Base-by-base conservation (phyloP, 352 stramenopile genomes). In the Phytophthora chlamydospora region DNA sequence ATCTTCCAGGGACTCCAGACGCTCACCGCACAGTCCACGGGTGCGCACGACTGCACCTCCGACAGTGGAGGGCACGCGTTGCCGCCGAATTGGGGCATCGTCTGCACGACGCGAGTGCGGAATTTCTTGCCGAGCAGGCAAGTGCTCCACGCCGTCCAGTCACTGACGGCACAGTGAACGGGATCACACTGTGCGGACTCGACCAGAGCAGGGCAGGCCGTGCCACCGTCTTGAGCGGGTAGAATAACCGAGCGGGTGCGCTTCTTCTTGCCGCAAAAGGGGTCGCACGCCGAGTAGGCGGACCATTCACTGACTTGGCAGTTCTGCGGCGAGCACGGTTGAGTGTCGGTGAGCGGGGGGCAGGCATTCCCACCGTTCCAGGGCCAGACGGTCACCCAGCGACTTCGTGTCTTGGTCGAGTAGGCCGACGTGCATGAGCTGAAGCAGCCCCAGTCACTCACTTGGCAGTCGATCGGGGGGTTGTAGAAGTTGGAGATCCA, bases 21-120 rank as follows among this genome's bases (percentile, higher is more conserved):
- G 9, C 75, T 54, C 1, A 89, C 71, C 0, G 58, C 66, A 38
- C 81, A 91, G 54, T 89, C 70, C 24, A 83, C 70, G 0, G 66
- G 53, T 3, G 36, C 62, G n/a, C 76, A 85, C 0, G 62, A 16
- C 33, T 67, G 46, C 0, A 50, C 63, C 27, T 87, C 66, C 1
- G 56, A 27, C 17, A 83, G 44, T 12, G 40, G 5, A 0, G 78
- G 77, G 16, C 80, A 90, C 3, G 24, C 42, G 0, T 58, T 41
- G 3, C 78, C 80, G 11, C 69, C 74, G 55, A 75, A 86, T 42
- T 68, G 75, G 3, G 77, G 64, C 10, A 46, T 45, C 2, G 55
- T 83, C 13, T 44, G 36, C 5, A 90, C 58, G 3, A 39, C 27
- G 10, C 76, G 63, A 8, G 72, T 75, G 31, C 69, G 78, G 14